These are phyloP conservation scores for Puccinia novopanici DNA, from an alignment of 1,284 basidiomycete species.

Conservation along the genomic window DNA sequence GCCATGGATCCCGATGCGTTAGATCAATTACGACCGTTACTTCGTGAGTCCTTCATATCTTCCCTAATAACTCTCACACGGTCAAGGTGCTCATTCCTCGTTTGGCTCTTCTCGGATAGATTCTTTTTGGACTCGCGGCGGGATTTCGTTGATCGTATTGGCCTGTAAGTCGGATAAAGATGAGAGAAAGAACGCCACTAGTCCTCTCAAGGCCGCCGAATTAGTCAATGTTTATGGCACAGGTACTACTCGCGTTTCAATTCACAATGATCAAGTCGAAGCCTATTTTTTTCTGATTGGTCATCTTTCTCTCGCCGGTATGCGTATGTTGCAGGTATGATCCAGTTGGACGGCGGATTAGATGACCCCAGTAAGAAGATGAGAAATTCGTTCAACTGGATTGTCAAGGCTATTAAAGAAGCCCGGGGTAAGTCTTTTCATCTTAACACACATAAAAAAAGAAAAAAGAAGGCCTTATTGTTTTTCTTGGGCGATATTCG, in stretches of 20 bases:
- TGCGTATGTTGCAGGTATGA: slow-evolving; percentile 54
- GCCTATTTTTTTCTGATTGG: slow-evolving; percentile 1
- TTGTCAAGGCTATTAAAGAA: slow-evolving; percentile 56
- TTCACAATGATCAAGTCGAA: neutral
- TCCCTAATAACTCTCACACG: neutral
- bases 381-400: slow-evolving; percentile 56
- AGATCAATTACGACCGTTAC: slow-evolving; percentile 52
- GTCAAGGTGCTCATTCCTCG: neutral
- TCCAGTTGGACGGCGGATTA: slow-evolving; percentile 56
- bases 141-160: slow-evolving; percentile 56
- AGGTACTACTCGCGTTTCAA: slow-evolving; percentile 3
- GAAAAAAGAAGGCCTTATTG: neutral
- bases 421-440: slow-evolving; percentile 52
- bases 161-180: slow-evolving; percentile 56
- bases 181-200: slow-evolving; percentile 50
- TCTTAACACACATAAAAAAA: neutral
- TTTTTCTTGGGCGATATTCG: neutral
- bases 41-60: slow-evolving; percentile 49
- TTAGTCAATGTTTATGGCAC: slow-evolving; percentile 55
- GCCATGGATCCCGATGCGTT: slow-evolving; percentile 54
- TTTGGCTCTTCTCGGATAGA: slow-evolving; percentile 42
- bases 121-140: slow-evolving; percentile 57
- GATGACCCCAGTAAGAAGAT: slow-evolving; percentile 56
- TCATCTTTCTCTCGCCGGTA: neutral
- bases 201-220: slow-evolving; percentile 54